Conservation (phyloP, 129 eudicot genomes). For the Tanacetum coccineum region DNA sequence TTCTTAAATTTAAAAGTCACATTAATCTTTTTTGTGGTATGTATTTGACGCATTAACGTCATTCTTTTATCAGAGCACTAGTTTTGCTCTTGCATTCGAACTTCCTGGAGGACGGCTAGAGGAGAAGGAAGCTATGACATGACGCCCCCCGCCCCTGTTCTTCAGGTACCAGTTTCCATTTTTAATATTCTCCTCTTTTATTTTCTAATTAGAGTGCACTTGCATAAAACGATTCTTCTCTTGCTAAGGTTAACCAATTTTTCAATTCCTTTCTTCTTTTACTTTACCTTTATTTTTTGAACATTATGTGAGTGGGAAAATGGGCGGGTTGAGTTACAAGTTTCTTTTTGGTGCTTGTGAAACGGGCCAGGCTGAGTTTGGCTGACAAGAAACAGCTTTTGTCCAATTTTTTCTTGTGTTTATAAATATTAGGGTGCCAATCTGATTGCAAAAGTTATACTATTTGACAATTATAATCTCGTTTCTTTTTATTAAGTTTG, state of each 20-base stretch:
- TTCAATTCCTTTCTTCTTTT: too few species aligned
- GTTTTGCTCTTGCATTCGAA: slow-evolving; percentile 90
- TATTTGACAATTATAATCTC: background rate
- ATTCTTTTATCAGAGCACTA: slow-evolving; percentile 47
- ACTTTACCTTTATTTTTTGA: background rate
- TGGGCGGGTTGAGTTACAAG: background rate
- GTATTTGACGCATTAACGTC: background rate
- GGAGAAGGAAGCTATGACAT: slow-evolving; percentile 65
- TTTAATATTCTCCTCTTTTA: background rate
- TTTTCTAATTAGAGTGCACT: too few species aligned
- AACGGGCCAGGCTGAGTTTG: too few species aligned
- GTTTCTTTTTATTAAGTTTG: background rate
- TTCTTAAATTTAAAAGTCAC: slow-evolving; percentile 3
- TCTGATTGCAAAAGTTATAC: background rate
- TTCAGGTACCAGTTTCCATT: slow-evolving; percentile 47
- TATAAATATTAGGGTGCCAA: too few species aligned
- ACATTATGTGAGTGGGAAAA: background rate
- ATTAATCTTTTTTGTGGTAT: background rate
- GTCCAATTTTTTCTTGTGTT: too few species aligned
- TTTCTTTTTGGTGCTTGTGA: background rate
- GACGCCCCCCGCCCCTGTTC: too few species aligned
- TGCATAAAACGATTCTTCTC: too few species aligned
- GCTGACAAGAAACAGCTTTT: too few species aligned
- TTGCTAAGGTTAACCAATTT: too few species aligned
- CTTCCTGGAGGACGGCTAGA: slow-evolving; percentile 90